Evolutionary conservation across 257 asterid species (phyloP), one percentile per base, ranked within the genome.

Genomic region (Hygrophila difformis): DNA sequence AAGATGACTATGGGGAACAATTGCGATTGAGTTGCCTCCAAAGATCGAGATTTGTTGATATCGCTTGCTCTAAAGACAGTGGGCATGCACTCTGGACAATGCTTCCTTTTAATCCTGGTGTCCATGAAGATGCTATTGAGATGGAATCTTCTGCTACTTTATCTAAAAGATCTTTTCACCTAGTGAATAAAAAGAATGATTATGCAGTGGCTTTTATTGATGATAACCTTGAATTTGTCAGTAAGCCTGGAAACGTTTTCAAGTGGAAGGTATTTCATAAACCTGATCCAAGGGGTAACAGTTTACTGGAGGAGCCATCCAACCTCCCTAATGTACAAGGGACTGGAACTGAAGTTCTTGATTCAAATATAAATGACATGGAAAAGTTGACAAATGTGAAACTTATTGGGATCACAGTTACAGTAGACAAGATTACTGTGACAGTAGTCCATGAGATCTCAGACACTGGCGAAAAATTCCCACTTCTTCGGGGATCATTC

Each of bases 211-310:
- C 93, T 67, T 89, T 89, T 71, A 53, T 48, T 45, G 79, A 89
- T 51, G 91, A 88, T 33, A 59, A 63, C 49, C 82, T 80, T 68
- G 96, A 82, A 76, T 76, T 89, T 68, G 94, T 78, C 57, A 57
- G 83, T 66, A 79, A 79, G 60, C 96, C 98, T 29, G 96, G 96
- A 66, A 82, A 79, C 61, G 65, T 73, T 31, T 73, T 89, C 67
- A 85, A 85, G 75, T 75, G 77, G 76, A 89, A 85, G 77, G 79
- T 82, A 55, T 75, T 89, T 49, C 53, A 44, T 49, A 69, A 73
- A 55, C 76, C 65, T 57, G 70, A 59, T 65, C 66, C 68, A 53
- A 44, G 61, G 29, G 34, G 63, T 64, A 51, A 45, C 65, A 58
- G 22, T 64, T 35, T 59, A 44, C 58, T 57, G 18, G 60, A 49